Base-by-base conservation (phyloP, 176 grass and related monocot genomes). In the Bonia amplexicaulis region DNA sequence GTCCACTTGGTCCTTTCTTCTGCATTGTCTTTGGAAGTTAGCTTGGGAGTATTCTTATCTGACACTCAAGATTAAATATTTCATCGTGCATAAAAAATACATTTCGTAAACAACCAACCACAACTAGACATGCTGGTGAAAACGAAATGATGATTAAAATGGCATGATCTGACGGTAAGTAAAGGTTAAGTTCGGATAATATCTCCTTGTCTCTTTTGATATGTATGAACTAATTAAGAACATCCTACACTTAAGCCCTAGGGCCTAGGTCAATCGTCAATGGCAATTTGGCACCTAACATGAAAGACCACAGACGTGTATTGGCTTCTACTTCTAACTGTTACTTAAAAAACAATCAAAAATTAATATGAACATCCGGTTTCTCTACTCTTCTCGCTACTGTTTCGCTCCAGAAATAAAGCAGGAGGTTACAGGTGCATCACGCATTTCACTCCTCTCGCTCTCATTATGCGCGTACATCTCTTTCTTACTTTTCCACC, bases 181-280 rank as follows among this genome's bases (percentile, higher is more conserved):
- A 65, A 76, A 77, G 52, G 26, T 12, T 46, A 46, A 53, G 12
- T 54, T 53, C 47, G 37, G 71, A 86, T 39, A 26, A 41, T 26
- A 67, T 86, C n/a, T 69, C 19, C 27, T 59, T 54, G 33, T 54
- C 35, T 57, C 26, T 89, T 77, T 64, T 77, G 70, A 81, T 67
- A 72, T 77, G 45, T 33, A 52, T 27, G 41, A 37, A 26, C 55
- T 54, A 12, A 33, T 58, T 51, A 14, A 64, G 75, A 79, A 71
- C 22, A 44, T 47, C 31, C 59, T 60, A 80, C 39, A 44, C 29
- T 74, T 25, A 16, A 71, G 45, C 64, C 19, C 40, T 47, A 66
- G 53, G 26, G 37, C 27, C 78, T 58, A 78, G 79, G 72, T 73
- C 72, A 77, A 86, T 27, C 65, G 35, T 73, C 72, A 77, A 86